Conservation (phyloP, 192 early-diverging fungal genomes). For the Backusella tarrabulga region DNA sequence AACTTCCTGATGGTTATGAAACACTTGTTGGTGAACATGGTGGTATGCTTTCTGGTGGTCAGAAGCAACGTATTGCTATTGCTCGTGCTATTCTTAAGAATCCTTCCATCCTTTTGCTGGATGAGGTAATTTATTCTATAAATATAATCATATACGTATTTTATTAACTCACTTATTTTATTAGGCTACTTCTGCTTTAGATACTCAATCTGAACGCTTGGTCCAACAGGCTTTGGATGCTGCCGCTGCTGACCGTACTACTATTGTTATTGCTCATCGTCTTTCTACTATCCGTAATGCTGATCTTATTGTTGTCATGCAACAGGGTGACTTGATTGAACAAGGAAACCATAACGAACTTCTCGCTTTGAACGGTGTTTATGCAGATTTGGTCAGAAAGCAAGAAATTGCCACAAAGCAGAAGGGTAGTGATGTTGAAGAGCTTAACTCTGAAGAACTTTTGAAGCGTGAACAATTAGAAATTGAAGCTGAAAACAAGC, state of each 20-base stretch:
- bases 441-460: background rate
- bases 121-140: conserved; percentile 58
- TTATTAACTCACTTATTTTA: background rate
- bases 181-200: conserved; percentile 74
- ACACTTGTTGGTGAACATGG: conserved; percentile 81
- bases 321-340: conserved; percentile 67
- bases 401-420: conserved; percentile 53
- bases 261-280: conserved; percentile 90
- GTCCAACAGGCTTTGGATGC: conserved; percentile 82
- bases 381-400: conserved; percentile 63
- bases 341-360: conserved; percentile 77
- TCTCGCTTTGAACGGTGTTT: conserved; percentile 57
- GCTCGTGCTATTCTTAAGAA: conserved; percentile 87
- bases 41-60: conserved; percentile 79
- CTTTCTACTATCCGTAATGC: conserved; percentile 85
- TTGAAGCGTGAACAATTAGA: conserved; percentile 5
- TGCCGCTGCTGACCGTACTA: conserved; percentile 73
- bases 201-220: conserved; percentile 72
- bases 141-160: background rate
- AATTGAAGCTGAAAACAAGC: background rate
- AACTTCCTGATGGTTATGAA: conserved; percentile 78
- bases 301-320: conserved; percentile 82
- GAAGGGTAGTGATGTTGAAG: background rate
- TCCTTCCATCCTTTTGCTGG: conserved; percentile 78
- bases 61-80: conserved; percentile 96